Evolutionary conservation across 306 rosid species (phyloP).

Genomic region (Malus asiatica): DNA sequence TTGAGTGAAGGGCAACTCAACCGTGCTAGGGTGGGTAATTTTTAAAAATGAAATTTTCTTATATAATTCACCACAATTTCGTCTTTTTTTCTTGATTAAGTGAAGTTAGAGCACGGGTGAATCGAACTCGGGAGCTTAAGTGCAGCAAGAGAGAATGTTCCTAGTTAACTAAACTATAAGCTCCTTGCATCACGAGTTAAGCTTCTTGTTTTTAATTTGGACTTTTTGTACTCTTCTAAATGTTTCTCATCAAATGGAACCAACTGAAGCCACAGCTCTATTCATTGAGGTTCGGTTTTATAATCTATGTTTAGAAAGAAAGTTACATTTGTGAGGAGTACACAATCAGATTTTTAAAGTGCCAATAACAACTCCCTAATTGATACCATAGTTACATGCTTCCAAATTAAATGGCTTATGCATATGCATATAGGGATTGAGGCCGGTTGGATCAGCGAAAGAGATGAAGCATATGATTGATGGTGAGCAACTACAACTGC

Average conservation of each 20-base stretch:
- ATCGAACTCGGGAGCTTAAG: too few relatives aligned
- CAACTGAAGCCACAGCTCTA: slow-evolving; percentile 44
- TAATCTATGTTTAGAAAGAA: background rate
- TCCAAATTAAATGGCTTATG: too few relatives aligned
- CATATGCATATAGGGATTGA: slow-evolving; percentile 26
- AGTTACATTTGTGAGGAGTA: too few relatives aligned
- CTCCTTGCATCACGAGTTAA: background rate
- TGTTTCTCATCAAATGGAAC: slow-evolving; percentile 28
- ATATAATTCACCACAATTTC: too few relatives aligned
- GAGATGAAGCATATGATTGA: slow-evolving; percentile 15
- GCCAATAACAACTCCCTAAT: too few relatives aligned
- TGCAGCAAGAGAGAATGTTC: too few relatives aligned
- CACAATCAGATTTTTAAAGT: too few relatives aligned
- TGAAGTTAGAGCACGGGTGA: too few relatives aligned
- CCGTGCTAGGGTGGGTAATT: slow-evolving; percentile 49
- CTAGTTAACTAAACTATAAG: too few relatives aligned
- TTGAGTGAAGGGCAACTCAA: slow-evolving; percentile 48
- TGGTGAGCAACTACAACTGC: background rate
- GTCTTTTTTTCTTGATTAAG: too few relatives aligned
- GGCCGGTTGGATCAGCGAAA: slow-evolving; percentile 19
- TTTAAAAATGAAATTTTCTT: too few relatives aligned
- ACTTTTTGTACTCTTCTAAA: background rate
- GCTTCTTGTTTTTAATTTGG: background rate
- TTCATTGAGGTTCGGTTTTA: slow-evolving; percentile 42
- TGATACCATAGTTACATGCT: background rate